Evolutionary conservation across 495 filamentous ascomycete genomes (phyloP), one percentile per base, ranked within the genome.

Genomic region (Annulohypoxylon maeteangense): DNA sequence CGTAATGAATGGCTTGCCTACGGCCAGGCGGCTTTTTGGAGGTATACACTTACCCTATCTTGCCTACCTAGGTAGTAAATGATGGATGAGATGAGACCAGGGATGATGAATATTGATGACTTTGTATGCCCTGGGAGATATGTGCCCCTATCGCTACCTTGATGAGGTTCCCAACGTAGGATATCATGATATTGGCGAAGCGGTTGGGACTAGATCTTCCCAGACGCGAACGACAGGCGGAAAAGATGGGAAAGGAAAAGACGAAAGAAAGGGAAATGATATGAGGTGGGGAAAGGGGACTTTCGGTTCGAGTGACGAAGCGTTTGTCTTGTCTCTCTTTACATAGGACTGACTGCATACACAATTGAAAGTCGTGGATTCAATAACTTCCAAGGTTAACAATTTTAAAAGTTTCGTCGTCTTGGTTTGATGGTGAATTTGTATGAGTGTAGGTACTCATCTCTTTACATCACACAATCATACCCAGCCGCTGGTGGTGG

Each of bases 321-420:
- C 25, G 50, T 56, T 34, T 16, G 44, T 69, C 62, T 70, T 23
- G 44, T 69, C 62, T 70, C 27, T 70, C 61, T 70, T 61, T 70
- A 66, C 51, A 67, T 71, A 67, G 50, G 36, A 62, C 31, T 56
- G 53, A n/a, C 44, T 51, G 16, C 23, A 44, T 34, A 71, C 51
- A 58, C 31, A 71, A 58, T 58, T 53, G 27, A 67, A 62, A 71
- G 58, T 63, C 59, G 42, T 48, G 36, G 27, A 59, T 60, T 65
- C n/a, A 16, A 14, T 2, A 14, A 40, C 36, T n/a, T 36, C 50
- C 2, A n/a, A n/a, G n/a, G n/a, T n/a, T n/a, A n/a, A n/a, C n/a
- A n/a, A n/a, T 11, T 11, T 5, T 36, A 45, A n/a, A 29, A 47
- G 45, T 50, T 16, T 8, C 40, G n/a, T 29, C 16, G 4, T 16